A percentile compares a stretch with the other conserved stretches of the same genome.
Conservation (phyloP, 2,329 filamentous ascomycete genomes). For the Colletotrichum liaoningense region DNA sequence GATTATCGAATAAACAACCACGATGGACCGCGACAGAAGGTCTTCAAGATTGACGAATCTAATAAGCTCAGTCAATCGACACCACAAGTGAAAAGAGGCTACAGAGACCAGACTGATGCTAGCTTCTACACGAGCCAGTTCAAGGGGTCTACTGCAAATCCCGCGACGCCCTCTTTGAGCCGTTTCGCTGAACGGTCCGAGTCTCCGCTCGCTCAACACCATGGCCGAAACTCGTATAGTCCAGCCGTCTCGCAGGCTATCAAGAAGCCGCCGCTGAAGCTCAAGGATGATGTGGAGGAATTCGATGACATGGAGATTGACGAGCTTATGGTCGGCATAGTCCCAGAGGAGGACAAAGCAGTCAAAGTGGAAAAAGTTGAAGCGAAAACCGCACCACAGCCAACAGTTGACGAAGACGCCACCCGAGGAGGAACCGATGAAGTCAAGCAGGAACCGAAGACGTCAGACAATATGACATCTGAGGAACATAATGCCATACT, state of each 20-base stretch:
- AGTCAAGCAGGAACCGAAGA: slow-evolving; percentile 35
- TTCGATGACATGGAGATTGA: slow-evolving; percentile 34
- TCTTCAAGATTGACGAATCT: slow-evolving; percentile 73
- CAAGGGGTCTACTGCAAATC: slow-evolving; percentile 45
- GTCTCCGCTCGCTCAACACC: slow-evolving; percentile 37
- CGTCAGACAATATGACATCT: slow-evolving; percentile 78
- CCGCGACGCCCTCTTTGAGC: slow-evolving; percentile 43
- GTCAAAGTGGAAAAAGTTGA: not conserved
- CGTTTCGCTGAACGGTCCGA: slow-evolving; percentile 43
- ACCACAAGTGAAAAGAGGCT: slow-evolving; percentile 68
- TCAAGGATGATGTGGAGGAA: slow-evolving; percentile 30
- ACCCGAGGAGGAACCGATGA: slow-evolving; percentile 29
- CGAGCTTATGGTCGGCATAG: slow-evolving; percentile 28
- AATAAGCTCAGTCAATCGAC: slow-evolving; percentile 75
- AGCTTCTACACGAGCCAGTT: slow-evolving; percentile 88
- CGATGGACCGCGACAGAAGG: slow-evolving; percentile 84
- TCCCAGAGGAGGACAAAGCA: slow-evolving; percentile 4
- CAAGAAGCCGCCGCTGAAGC: not conserved
- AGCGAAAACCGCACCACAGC: not conserved
- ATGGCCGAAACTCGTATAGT: slow-evolving; percentile 4
- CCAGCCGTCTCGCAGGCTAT: slow-evolving; percentile 36
- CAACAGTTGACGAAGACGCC: not conserved
- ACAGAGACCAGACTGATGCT: slow-evolving; percentile 82
- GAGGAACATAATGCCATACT: slow-evolving; percentile 93
- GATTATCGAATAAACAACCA: slow-evolving; percentile 82